Conservation (phyloP, 2,329 filamentous ascomycete genomes). For the Colletotrichum melonis region DNA sequence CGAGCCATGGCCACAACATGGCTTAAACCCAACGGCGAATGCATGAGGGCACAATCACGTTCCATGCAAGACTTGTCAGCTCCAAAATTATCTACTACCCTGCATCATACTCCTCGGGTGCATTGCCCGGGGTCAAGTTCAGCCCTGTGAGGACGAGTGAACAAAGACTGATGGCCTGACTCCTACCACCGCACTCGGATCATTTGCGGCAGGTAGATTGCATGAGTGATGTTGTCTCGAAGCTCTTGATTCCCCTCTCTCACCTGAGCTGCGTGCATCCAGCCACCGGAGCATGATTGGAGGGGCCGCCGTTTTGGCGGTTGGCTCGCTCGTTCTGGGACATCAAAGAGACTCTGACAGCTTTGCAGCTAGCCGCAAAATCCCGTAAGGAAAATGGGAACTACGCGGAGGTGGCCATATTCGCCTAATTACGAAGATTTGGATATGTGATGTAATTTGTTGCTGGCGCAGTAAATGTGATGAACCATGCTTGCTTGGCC, state of each 20-base stretch:
- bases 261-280: conserved; percentile 1
- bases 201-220: neutral
- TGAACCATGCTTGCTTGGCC: neutral
- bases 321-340: neutral
- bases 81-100: neutral
- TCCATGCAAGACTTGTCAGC: neutral
- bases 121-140: neutral
- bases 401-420: neutral
- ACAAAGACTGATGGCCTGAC: neutral
- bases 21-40: neutral
- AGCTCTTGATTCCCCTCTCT: neutral
- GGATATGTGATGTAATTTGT: neutral
- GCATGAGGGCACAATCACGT: neutral
- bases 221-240: neutral
- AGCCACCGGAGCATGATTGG: neutral
- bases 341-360: neutral
- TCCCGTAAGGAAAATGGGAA: neutral
- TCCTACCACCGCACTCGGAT: neutral
- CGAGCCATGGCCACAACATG: neutral
- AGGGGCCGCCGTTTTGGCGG: neutral
- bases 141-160: neutral
- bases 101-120: neutral
- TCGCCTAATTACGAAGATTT: neutral
- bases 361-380: neutral
- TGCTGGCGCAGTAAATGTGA: neutral